Evolutionary conservation across 352 stramenopile genomes (phyloP).

Genomic region (Phytopythium sindhum): DNA sequence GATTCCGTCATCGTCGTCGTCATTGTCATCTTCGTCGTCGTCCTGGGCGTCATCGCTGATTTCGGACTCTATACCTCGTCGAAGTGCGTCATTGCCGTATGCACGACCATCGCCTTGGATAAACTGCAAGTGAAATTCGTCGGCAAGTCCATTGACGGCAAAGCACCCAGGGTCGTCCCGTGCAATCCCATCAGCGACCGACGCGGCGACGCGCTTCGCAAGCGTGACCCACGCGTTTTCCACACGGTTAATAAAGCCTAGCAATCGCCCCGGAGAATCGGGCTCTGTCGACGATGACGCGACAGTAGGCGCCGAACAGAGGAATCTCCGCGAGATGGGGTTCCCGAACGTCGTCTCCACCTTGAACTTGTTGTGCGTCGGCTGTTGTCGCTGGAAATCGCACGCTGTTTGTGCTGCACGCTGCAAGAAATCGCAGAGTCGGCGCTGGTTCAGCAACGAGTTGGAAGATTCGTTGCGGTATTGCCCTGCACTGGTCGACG

Average conservation of each 20-base stretch:
- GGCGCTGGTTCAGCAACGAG: slow-evolving; percentile 56
- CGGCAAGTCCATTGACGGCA: slow-evolving; percentile 20
- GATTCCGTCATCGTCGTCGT: slow-evolving; percentile 40
- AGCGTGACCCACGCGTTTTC: slow-evolving; percentile 42
- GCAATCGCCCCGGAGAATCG: not conserved
- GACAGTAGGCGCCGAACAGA: not conserved
- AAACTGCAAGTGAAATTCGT: slow-evolving; percentile 44
- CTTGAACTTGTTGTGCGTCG: slow-evolving; percentile 29
- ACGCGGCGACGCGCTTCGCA: slow-evolving; percentile 22
- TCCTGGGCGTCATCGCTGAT: slow-evolving; percentile 2
- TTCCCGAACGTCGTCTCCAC: slow-evolving; percentile 75
- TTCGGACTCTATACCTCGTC: not conserved
- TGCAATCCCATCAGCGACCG: slow-evolving; percentile 16
- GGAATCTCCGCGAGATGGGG: slow-evolving; percentile 32
- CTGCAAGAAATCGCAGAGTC: slow-evolving; percentile 53
- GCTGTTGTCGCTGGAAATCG: slow-evolving; percentile 38
- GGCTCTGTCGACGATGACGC: not conserved
- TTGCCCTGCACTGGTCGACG: not conserved
- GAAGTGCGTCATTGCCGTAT: not conserved
- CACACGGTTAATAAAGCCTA: slow-evolving; percentile 8
- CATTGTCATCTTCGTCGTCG: slow-evolving; percentile 23
- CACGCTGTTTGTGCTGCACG: slow-evolving; percentile 33
- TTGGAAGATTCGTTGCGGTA: slow-evolving; percentile 14
- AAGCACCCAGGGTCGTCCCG: slow-evolving; percentile 29
- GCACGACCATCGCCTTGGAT: not conserved